Evolutionary conservation across 768 basidiomycete species (phyloP).

Genomic region (Boletus edulis): DNA sequence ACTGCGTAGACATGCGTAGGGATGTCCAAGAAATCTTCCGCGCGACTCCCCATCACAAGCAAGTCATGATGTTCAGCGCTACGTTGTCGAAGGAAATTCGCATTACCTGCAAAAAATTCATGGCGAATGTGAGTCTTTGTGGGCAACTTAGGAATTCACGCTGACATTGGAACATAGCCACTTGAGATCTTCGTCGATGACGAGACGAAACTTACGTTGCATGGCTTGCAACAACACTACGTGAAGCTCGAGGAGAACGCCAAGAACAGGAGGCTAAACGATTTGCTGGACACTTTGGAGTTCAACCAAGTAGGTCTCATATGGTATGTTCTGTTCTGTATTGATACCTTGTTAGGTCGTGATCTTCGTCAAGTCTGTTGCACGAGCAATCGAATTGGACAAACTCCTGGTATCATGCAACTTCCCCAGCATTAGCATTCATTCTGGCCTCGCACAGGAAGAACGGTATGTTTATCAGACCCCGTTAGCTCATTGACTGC

Average conservation of each 20-base stretch:
- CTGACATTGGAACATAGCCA: slow-evolving; percentile 53
- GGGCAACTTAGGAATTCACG: not conserved
- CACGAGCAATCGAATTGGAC: slow-evolving; percentile 94
- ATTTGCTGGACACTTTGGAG: slow-evolving; percentile 91
- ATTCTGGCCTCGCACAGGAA: slow-evolving; percentile 91
- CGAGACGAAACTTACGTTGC: slow-evolving; percentile 96
- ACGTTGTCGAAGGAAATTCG: slow-evolving; percentile 97
- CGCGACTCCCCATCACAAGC: slow-evolving; percentile 98
- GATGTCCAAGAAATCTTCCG: slow-evolving; percentile 99
- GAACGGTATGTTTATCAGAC: slow-evolving; percentile 71
- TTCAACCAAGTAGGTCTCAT: slow-evolving; percentile 82
- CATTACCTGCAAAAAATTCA: slow-evolving; percentile 98
- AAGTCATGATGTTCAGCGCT: slow-evolving; percentile 99
- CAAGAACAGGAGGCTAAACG: slow-evolving; percentile 97
- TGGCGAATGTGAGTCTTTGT: slow-evolving; percentile 80
- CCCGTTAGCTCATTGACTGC: not conserved
- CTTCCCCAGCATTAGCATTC: slow-evolving; percentile 97
- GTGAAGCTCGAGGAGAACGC: slow-evolving; percentile 93
- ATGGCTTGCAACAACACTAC: slow-evolving; percentile 98
- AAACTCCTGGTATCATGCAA: slow-evolving; percentile 95
- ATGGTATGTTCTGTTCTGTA: not conserved
- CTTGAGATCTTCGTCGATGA: slow-evolving; percentile 99
- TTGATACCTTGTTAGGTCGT: slow-evolving; percentile 66
- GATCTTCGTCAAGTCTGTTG: slow-evolving; percentile 98
- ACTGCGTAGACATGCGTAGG: slow-evolving; percentile 93